Conservation (phyloP, 228 moss, liverwort and hornwort genomes). For the Sphagnum fallax region DNA sequence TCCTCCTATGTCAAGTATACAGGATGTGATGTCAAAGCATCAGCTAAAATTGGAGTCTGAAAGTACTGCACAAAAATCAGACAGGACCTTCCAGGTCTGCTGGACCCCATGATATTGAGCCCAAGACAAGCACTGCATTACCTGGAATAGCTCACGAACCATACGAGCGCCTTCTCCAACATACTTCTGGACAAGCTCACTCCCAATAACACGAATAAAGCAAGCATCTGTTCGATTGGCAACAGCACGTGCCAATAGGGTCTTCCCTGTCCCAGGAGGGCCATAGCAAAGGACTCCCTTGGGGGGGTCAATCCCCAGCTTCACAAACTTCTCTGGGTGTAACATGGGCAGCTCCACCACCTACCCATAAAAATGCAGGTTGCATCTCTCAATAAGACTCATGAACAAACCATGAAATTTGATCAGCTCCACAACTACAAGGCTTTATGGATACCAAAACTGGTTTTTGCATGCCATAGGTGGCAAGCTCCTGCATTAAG, state of each 20-base stretch:
- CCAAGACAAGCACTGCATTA: conserved; percentile 7
- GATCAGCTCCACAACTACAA: no score
- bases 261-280: conserved; percentile 96
- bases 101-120: no score
- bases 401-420: no score
- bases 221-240: conserved; percentile 97
- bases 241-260: conserved; percentile 89
- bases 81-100: no score
- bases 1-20: no score
- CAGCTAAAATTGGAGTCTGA: no score
- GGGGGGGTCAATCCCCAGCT: conserved; percentile 94
- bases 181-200: conserved; percentile 95
- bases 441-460: no score
- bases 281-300: conserved; percentile 98
- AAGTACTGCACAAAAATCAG: no score
- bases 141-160: conserved; percentile 99
- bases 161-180: conserved; percentile 97
- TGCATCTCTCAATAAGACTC: no score
- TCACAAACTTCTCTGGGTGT: conserved; percentile 97
- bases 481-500: no score
- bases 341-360: conserved; percentile 96
- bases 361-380: conserved; percentile 12
- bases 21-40: no score
- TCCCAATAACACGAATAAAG: conserved; percentile 96
- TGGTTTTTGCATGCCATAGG: no score